phyloP scores from a whole-genome alignment of 2,329 filamentous ascomycete genomes.

The Orbilia brochopaga region DNA sequence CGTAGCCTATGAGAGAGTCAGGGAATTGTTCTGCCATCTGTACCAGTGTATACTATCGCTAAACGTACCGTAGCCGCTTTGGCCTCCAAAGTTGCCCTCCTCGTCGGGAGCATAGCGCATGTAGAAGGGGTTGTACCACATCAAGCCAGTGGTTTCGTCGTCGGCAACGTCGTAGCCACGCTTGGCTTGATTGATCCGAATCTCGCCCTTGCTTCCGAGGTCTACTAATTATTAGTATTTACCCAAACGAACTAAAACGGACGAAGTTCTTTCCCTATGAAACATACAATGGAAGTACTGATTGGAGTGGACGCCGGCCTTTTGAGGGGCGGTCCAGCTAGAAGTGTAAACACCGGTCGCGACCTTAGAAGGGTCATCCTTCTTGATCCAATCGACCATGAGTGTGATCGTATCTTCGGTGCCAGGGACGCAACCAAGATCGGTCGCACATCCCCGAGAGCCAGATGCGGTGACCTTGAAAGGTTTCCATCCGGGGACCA shows the following conservation, averaged over 20 bases:
- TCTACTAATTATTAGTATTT: slow-evolving; percentile 59
- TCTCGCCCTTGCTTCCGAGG: slow-evolving; percentile 81
- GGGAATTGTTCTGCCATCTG: not conserved
- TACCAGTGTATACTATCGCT: not conserved
- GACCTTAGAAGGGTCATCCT: slow-evolving; percentile 69
- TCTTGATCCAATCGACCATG: slow-evolving; percentile 84
- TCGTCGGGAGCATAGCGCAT: slow-evolving; percentile 95
- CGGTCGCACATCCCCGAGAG: slow-evolving; percentile 77
- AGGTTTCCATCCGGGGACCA: slow-evolving; percentile 82
- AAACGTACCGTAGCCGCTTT: slow-evolving; percentile 74
- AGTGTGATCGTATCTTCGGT: slow-evolving; percentile 95
- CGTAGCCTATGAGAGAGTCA: slow-evolving; percentile 65
- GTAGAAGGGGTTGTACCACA: slow-evolving; percentile 94
- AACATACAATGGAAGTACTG: slow-evolving; percentile 84
- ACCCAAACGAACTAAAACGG: no score
- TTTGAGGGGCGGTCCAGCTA: slow-evolving; percentile 91
- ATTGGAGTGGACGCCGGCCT: slow-evolving; percentile 92
- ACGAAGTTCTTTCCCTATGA: no score
- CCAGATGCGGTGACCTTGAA: slow-evolving; percentile 78
- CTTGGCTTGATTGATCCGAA: slow-evolving; percentile 90
- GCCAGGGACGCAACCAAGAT: slow-evolving; percentile 75
- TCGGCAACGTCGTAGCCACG: slow-evolving; percentile 93
- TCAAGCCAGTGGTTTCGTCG: slow-evolving; percentile 69
- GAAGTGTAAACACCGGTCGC: slow-evolving; percentile 92
- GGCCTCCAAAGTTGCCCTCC: slow-evolving; percentile 90